Conservation (phyloP, 2,329 filamentous ascomycete species). For the Paecilomyces fulvus region DNA sequence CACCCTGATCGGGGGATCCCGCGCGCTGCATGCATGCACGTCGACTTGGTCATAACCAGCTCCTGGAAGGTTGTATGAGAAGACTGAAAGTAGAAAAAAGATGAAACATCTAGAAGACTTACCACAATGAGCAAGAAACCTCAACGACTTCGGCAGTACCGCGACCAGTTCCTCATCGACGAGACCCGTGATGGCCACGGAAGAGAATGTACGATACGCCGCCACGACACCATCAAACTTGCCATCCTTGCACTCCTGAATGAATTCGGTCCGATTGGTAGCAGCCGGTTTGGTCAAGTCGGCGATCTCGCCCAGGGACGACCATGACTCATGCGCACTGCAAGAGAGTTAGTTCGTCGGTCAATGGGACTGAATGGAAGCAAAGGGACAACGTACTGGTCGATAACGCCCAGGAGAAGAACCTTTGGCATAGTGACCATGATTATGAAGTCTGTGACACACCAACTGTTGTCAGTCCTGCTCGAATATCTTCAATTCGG, state of each 20-base stretch:
- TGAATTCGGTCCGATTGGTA: constrained; percentile 56
- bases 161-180: constrained; percentile 64
- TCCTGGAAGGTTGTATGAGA: constrained; percentile 36
- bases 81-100: neutral
- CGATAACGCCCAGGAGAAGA: constrained; percentile 55
- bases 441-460: neutral
- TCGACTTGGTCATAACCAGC: constrained; percentile 83
- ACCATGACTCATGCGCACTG: constrained; percentile 56
- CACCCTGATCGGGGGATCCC: constrained; percentile 53
- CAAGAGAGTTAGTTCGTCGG: constrained; percentile 8
- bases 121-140: constrained; percentile 34
- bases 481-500: too few relatives aligned
- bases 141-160: constrained; percentile 31
- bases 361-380: constrained; percentile 2
- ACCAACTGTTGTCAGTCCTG: too few relatives aligned
- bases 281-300: constrained; percentile 57
- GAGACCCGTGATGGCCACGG: constrained; percentile 55
- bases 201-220: constrained; percentile 64
- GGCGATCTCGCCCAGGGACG: constrained; percentile 52
- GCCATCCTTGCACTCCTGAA: constrained; percentile 58
- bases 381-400: constrained; percentile 45
- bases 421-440: constrained; percentile 45
- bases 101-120: constrained; percentile 5
- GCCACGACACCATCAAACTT: constrained; percentile 57
- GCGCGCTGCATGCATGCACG: constrained; percentile 59